phyloP scores from a whole-genome alignment of 2,329 filamentous ascomycete genomes.

The Penicillium griseofulvum region DNA sequence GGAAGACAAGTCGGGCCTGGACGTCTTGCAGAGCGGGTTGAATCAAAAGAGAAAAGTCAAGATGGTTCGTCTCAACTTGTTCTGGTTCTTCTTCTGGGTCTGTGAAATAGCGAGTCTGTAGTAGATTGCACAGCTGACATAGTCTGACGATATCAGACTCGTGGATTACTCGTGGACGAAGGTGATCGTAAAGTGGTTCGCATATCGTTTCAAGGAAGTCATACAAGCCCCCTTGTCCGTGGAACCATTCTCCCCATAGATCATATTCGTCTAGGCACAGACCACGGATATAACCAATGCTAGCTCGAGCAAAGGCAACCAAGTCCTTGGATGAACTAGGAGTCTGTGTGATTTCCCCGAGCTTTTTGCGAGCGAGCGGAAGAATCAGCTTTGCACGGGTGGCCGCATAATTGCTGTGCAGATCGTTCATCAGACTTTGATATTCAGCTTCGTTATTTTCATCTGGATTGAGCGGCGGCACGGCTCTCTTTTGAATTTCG shows the following conservation, averaged over 20 bases:
- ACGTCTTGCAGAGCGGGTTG: conserved; percentile 66
- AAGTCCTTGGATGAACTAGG: conserved; percentile 62
- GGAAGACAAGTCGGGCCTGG: conserved; percentile 65
- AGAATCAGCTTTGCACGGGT: conserved; percentile 58
- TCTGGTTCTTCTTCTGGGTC: conserved; percentile 56
- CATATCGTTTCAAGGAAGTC: conserved; percentile 66
- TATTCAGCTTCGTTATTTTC: conserved; percentile 62
- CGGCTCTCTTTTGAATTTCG: conserved; percentile 66
- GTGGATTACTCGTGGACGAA: conserved; percentile 64
- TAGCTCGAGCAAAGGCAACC: conserved; percentile 62
- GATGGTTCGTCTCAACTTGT: conserved; percentile 50
- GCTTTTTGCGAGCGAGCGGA: conserved; percentile 62
- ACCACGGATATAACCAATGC: conserved; percentile 64
- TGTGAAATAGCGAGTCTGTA: conserved; percentile 65
- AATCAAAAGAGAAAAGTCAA: conserved; percentile 62
- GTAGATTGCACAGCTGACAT: conserved; percentile 64
- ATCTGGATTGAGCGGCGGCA: conserved; percentile 58
- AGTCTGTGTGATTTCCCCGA: conserved; percentile 54
- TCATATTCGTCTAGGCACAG: conserved; percentile 67
- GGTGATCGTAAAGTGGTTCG: conserved; percentile 65
- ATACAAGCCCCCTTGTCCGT: conserved; percentile 60
- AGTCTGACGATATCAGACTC: conserved; percentile 65
- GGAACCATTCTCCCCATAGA: conserved; percentile 66
- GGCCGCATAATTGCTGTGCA: conserved; percentile 63
- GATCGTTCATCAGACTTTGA: conserved; percentile 63